Evolutionary conservation across 345 rosid species (phyloP), one percentile per base, ranked within the genome.

Genomic region (Turnera subulata): DNA sequence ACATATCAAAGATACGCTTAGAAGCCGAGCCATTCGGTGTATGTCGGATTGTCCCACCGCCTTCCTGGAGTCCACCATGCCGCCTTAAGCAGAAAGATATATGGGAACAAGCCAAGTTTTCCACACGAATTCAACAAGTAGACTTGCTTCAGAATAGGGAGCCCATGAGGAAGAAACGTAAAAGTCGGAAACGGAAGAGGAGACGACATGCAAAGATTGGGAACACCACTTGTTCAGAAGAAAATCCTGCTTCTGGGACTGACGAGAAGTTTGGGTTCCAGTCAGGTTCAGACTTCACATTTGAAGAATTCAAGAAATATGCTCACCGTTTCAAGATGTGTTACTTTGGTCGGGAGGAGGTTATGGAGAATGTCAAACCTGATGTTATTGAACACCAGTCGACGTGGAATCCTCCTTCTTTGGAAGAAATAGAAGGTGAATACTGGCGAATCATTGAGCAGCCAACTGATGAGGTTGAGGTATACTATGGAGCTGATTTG

Each of bases 361-460:
- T 61, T 1, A 6, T 53, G 46, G 80, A 68, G 61, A 79, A 62
- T 56, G 13, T 53, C 26, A 74, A 74, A 44, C 55, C 77, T 22
- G 63, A 29, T 56, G 64, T 51, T 14, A 63, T 55, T 63, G 84
- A 70, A 68, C 43, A 35, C 22, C 66, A 68, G 59, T n/a, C n/a
- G n/a, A 82, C 63, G 61, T 76, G 76, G 74, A 81, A 80, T 56
- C 96, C 90, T 56, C 96, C 90, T 8, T 76, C 86, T 58, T 78
- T 81, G 24, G 83, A 85, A 63, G 84, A 85, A 46, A 82, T 93
- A 33, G 99, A 93, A 81, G 99, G 94, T 54, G 99, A 93, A 73
- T 89, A 82, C 68, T 93, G 99, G 99, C 83, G 99, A 59, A 87
- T 93, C 67, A 77, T 89, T 53, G 99, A 93, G 77, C 89, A 76